Evolutionary conservation across 2,329 filamentous ascomycete species (phyloP), one percentile per base, ranked within the genome.

Genomic region (Talaromyces amestolkiae): DNA sequence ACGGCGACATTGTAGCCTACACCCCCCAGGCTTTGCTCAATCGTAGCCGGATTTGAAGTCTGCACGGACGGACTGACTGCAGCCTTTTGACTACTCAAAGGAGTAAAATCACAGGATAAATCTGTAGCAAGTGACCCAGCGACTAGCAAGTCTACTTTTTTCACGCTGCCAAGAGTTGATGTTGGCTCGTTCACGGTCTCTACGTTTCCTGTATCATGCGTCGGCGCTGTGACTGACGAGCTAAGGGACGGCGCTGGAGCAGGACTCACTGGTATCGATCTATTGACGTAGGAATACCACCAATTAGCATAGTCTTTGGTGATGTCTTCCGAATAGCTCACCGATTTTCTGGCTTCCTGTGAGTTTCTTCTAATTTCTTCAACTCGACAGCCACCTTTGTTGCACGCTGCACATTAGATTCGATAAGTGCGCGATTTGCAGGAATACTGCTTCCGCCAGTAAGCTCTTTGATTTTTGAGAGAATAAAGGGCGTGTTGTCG

Each of bases 1-100:
- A 92, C 85, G 17, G 95, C 92, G 53, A 98, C 92, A 72, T 98
- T 98, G 73, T 93, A 89, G 7, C 92, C 95, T 8, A 98, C 95
- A 7, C 95, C 95, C 13, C 95, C 95, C 8, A 97, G 85, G 0
- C 90, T 91, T 73, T 96, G 92, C 41, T 81, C 87, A 69, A 97
- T 96, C 15, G 83, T 81, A 8, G 93, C 88, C 58, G 91, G 91
- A 72, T 98, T 98, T 0, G 94, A 98, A 0, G 93, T 97, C 66
- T 93, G 86, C 43, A 89, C 81, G 61, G 74, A 70, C 67, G 75
- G 81, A 66, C 70, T 70, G 11, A 74, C 71, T n/a, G 73, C 70
- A 11, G 68, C 68, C 2, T 73, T 67, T 39, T 79, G 75, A 31
- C 75, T 74, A 9, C 76, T 68, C 15, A 82, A 75, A 13, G 85